Conservation (phyloP, 805 yeast genomes). For the Candida vaughaniae region DNA sequence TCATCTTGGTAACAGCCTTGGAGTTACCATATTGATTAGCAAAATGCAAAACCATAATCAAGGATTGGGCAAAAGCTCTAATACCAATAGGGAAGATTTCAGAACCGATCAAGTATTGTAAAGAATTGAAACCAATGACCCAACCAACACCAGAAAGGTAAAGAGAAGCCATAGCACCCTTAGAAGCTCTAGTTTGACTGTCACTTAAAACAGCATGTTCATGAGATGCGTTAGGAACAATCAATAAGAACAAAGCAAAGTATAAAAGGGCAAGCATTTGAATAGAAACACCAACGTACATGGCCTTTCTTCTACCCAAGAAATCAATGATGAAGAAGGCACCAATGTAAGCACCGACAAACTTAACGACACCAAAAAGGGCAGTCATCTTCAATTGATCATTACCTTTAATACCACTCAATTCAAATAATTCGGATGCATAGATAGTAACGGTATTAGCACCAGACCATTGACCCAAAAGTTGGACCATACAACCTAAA, state of each 20-base stretch:
- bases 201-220: constrained; percentile 26
- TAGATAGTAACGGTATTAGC: constrained; percentile 57
- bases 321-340: constrained; percentile 56
- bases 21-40: constrained; percentile 58
- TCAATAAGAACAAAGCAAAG: constrained; percentile 45
- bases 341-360: constrained; percentile 45
- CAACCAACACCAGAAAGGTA: constrained; percentile 54
- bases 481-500: constrained; percentile 42
- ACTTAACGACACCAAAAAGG: constrained; percentile 53
- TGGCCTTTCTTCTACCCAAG: constrained; percentile 50
- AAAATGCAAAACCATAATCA: constrained; percentile 56
- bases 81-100: constrained; percentile 54
- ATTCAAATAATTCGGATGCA: constrained; percentile 50
- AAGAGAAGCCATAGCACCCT: constrained; percentile 51
- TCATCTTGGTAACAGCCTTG: constrained; percentile 53
- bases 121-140: constrained; percentile 59
- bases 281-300: constrained; percentile 48
- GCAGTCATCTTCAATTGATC: constrained; percentile 48
- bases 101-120: constrained; percentile 54
- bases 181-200: constrained; percentile 36
- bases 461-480: constrained; percentile 61
- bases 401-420: constrained; percentile 46
- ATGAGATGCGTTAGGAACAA: constrained; percentile 45
- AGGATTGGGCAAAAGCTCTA: constrained; percentile 49
- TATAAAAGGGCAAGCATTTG: constrained; percentile 45